phyloP scores from a whole-genome alignment of 2,329 filamentous ascomycete genomes.

The Penicillium paneum region DNA sequence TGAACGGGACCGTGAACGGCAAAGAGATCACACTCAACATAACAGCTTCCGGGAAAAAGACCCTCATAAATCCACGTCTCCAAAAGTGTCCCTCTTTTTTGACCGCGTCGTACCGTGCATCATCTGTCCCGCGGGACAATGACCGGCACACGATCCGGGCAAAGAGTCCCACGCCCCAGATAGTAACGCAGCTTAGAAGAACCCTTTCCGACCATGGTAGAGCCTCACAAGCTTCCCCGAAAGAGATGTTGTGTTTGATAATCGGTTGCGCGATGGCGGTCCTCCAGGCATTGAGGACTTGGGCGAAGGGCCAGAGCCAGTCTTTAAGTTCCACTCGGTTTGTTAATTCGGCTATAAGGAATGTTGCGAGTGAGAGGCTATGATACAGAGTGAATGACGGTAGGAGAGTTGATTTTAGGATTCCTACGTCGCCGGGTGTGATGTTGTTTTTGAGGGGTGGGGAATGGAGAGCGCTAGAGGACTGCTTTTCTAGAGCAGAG shows the following conservation, averaged over 20 bases:
- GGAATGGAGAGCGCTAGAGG: background rate
- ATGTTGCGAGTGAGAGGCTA: constrained; percentile 52
- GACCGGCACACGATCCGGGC: constrained; percentile 53
- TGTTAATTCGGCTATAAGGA: constrained; percentile 51
- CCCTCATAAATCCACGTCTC: constrained; percentile 53
- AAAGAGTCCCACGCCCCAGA: constrained; percentile 58
- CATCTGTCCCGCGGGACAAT: constrained; percentile 52
- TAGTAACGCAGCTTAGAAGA: constrained; percentile 55
- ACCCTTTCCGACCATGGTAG: constrained; percentile 56
- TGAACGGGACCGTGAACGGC: constrained; percentile 57
- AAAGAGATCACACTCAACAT: constrained; percentile 56
- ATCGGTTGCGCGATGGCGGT: constrained; percentile 55
- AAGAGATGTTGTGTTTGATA: constrained; percentile 45
- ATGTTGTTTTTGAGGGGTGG: constrained; percentile 3
- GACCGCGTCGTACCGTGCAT: constrained; percentile 52
- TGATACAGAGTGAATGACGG: constrained; percentile 56
- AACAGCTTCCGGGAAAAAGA: constrained; percentile 58
- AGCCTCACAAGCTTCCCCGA: constrained; percentile 47
- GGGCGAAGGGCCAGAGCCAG: constrained; percentile 56
- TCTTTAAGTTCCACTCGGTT: constrained; percentile 60
- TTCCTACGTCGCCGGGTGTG: constrained; percentile 43
- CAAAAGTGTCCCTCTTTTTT: constrained; percentile 57
- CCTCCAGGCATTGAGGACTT: constrained; percentile 60
- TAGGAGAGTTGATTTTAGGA: constrained; percentile 53
- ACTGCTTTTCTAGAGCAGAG: constrained; percentile 1